Evolutionary conservation across 2,329 filamentous ascomycete species (phyloP).

Genomic region (Paraphaeosphaeria minitans): DNA sequence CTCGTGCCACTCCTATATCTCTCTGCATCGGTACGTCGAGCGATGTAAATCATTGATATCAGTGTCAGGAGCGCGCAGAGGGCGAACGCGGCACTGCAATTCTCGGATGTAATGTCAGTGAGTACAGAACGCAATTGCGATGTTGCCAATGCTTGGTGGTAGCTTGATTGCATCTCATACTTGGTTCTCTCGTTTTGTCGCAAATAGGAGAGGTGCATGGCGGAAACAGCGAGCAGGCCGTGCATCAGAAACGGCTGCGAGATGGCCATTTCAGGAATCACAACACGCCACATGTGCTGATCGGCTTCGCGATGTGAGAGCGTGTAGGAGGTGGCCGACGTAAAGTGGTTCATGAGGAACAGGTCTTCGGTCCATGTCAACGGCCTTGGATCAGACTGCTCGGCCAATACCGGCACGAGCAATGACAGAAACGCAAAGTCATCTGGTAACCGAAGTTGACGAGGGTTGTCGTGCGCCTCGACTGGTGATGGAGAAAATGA

Average conservation of each 20-base stretch:
- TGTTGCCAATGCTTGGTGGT: constrained; percentile 9
- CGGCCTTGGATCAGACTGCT: constrained; percentile 3
- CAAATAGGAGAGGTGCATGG: constrained; percentile 11
- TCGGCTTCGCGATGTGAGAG: constrained; percentile 12
- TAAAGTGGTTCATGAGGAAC: constrained; percentile 11
- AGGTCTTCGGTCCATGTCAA: constrained; percentile 12
- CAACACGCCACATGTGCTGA: constrained; percentile 10
- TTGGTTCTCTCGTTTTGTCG: constrained; percentile 5
- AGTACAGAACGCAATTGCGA: constrained; percentile 8
- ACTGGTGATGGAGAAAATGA: background rate
- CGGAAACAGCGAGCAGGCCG: constrained; percentile 11
- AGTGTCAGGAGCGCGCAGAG: constrained; percentile 11
- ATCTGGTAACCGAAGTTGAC: background rate
- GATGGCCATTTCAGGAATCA: constrained; percentile 5
- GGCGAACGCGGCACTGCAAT: constrained; percentile 8
- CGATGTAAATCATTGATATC: constrained; percentile 11
- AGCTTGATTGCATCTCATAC: constrained; percentile 9
- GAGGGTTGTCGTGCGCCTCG: background rate
- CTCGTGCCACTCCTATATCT: constrained; percentile 1
- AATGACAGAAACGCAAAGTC: constrained; percentile 12
- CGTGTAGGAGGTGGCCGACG: constrained; percentile 8
- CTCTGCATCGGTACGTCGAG: constrained; percentile 6
- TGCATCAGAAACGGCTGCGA: constrained; percentile 12
- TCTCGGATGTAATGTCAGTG: constrained; percentile 7
- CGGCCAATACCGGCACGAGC: constrained; percentile 3